Evolutionary conservation across 73 alveolate genomes (phyloP).

Genomic region (Paramecium tetraurelia): DNA sequence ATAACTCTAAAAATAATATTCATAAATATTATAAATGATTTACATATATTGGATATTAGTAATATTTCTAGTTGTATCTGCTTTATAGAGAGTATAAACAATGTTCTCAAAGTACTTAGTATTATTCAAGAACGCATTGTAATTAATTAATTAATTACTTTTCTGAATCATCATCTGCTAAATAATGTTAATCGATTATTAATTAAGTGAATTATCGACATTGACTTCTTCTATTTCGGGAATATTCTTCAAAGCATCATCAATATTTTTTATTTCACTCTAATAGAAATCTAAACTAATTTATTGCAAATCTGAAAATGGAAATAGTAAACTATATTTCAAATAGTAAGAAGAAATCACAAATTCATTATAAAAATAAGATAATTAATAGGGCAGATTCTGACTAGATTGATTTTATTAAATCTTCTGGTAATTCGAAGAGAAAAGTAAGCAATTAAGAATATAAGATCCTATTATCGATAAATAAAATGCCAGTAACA

Average conservation of each 20-base stretch:
- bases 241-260: background rate
- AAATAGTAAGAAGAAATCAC: background rate
- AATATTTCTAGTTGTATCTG: background rate
- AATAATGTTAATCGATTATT: background rate
- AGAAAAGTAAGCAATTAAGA: background rate
- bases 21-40: background rate
- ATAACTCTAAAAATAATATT: background rate
- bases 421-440: background rate
- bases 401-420: background rate
- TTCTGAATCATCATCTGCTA: background rate
- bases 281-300: background rate
- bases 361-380: constrained; percentile 28
- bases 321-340: background rate
- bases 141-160: background rate
- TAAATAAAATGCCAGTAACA: background rate
- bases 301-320: background rate
- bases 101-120: background rate
- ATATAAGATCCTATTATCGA: background rate
- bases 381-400: background rate
- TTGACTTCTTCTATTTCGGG: background rate
- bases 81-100: background rate
- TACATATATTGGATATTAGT: background rate
- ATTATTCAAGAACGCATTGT: background rate
- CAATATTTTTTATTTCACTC: background rate
- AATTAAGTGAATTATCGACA: background rate